Base-by-base conservation (phyloP, 1,284 basidiomycete genomes). In the Tylopilus sp. region DNA sequence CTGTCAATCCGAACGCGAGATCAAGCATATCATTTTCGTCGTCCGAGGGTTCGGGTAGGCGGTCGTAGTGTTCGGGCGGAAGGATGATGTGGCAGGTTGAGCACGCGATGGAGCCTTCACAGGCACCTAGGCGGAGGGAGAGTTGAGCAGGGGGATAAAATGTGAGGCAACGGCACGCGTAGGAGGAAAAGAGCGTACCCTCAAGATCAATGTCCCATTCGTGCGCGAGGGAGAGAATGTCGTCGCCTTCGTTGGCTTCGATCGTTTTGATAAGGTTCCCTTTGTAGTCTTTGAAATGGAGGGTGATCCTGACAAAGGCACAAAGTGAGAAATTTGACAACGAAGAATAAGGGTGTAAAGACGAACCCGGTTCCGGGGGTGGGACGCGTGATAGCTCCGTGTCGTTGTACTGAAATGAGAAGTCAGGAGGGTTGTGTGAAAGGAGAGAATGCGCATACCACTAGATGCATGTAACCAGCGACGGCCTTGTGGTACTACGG, bases 21-120 rank as follows among this genome's bases (percentile, higher is more conserved):
- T 99, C 96, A 36, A 99, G 80, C 95, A 98, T 98, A 65, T 96
- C 93, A 67, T 94, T 97, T 75, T 99, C 96, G 68, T 99, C 96
- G 61, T 99, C 96, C 54, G 91, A 90, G 1, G 96, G 94, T 66
- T 98, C 95, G 3, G 91, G 87, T 3, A 98, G 77, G 44, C 82
- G 67, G 70, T 98, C 92, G 68, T 93, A 98, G 55, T 86, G 79
- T 62, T 93, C 85, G 11, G 85, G 84, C 44, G 87, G 81, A 41
- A 98, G 80, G 52, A 98, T 93, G 54, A 98, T 86, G 71, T 99
- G 96, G 71, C 97, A 99, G 35, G 97, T 99, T 26, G 95, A 98
- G 71, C 96, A 99, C 20, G 96, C 97, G 50, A 98, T 85, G 1
- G 93, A 97, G 43, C 93, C 91, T 78, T 98, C 96, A 71, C 97